phyloP scores from a whole-genome alignment of 2,329 filamentous ascomycete species.

The Helminthosporium solani region DNA sequence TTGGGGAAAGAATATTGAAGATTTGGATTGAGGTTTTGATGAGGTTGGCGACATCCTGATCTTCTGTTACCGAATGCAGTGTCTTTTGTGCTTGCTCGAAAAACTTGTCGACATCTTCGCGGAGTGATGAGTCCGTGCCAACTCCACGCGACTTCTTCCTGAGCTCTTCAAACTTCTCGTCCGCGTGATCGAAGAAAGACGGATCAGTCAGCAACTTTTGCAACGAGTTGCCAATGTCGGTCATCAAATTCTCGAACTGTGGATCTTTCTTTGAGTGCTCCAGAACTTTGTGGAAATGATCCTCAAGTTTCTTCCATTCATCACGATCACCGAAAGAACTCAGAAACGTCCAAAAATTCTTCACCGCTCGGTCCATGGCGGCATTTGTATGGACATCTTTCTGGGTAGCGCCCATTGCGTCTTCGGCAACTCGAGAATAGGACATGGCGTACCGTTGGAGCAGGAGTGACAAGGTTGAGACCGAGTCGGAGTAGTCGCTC shows the following conservation, averaged over 20 bases:
- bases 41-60: constrained; percentile 71
- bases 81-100: constrained; percentile 69
- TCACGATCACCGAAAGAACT: constrained; percentile 73
- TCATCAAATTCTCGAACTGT: constrained; percentile 76
- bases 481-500: constrained; percentile 81
- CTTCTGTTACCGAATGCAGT: constrained; percentile 66
- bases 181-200: constrained; percentile 75
- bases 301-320: constrained; percentile 74
- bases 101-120: constrained; percentile 71
- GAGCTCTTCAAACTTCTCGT: constrained; percentile 63
- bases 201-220: constrained; percentile 84
- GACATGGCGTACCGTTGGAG: constrained; percentile 75
- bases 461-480: constrained; percentile 73
- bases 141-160: constrained; percentile 58
- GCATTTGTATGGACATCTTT: constrained; percentile 72
- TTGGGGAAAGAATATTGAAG: constrained; percentile 67
- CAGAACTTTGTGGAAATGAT: constrained; percentile 68
- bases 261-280: constrained; percentile 74
- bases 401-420: constrained; percentile 65
- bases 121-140: constrained; percentile 65
- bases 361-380: constrained; percentile 72
- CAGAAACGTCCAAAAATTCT: constrained; percentile 78
- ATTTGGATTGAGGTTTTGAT: constrained; percentile 67
- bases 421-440: constrained; percentile 72
- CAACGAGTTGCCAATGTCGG: constrained; percentile 70